A percentile compares a stretch with the other conserved stretches of the same genome.
Conservation (phyloP, 768 basidiomycete genomes). For the Astraeus odoratus region DNA sequence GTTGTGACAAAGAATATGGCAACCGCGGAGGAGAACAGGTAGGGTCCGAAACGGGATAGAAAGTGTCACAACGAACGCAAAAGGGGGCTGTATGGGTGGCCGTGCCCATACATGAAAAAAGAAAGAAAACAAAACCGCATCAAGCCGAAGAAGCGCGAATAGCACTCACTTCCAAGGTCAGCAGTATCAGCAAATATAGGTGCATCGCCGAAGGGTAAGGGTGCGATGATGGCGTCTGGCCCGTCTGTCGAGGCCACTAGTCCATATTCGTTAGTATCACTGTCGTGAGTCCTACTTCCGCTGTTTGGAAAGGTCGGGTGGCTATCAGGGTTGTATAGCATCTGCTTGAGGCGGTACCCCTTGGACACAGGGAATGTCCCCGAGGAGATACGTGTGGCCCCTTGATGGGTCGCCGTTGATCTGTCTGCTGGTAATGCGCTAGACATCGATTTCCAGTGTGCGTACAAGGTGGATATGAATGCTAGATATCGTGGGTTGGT, state of each 20-base stretch:
- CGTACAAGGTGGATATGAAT: background rate
- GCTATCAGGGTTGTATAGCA: conserved; percentile 19
- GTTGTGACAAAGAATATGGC: background rate
- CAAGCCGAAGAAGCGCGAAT: background rate
- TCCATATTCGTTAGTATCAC: background rate
- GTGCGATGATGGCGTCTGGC: conserved; percentile 26
- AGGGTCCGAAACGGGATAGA: background rate
- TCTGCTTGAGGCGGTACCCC: conserved; percentile 20
- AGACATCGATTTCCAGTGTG: background rate
- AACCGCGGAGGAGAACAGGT: background rate
- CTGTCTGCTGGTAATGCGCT: background rate
- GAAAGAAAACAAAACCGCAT: background rate
- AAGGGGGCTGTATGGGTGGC: background rate
- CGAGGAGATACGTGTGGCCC: conserved; percentile 9
- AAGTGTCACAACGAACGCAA: no score
- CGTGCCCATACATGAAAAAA: background rate
- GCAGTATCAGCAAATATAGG: conserved; percentile 33
- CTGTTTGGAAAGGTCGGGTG: background rate
- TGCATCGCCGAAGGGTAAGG: conserved; percentile 22
- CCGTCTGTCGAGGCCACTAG: conserved; percentile 9
- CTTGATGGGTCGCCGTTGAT: background rate
- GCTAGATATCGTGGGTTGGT: background rate
- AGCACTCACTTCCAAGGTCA: conserved; percentile 36
- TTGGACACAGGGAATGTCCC: conserved; percentile 24
- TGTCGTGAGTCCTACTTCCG: background rate